These are phyloP conservation scores for Coemansia sp. DNA, from an alignment of 192 early-diverging fungal genomes.

Conservation along the genomic window DNA sequence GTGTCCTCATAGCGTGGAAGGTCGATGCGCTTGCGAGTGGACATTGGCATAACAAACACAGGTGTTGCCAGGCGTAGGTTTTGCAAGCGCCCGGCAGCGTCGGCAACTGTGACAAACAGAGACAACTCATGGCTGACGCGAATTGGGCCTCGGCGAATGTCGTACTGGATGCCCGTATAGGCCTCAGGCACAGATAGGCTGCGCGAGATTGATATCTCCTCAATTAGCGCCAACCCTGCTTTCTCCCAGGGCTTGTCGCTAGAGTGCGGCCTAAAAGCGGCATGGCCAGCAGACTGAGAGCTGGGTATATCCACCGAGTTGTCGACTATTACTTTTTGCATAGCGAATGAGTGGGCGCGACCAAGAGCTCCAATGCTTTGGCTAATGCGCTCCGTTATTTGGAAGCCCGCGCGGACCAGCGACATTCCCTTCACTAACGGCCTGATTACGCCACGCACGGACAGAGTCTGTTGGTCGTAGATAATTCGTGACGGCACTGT, in stretches of 20 bases:
- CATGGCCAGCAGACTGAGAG: not conserved
- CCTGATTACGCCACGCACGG: constrained; percentile 39
- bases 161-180: constrained; percentile 48
- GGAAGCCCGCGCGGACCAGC: constrained; percentile 35
- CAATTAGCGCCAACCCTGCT: constrained; percentile 19
- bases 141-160: constrained; percentile 40
- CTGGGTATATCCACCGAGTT: constrained; percentile 18
- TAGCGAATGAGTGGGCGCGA: not conserved
- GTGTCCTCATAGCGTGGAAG: constrained; percentile 49
- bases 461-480: constrained; percentile 35
- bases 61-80: constrained; percentile 48
- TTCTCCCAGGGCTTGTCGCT: not conserved
- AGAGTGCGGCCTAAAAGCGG: not conserved
- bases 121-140: constrained; percentile 38
- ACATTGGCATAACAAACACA: constrained; percentile 36
- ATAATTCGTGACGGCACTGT: constrained; percentile 30
- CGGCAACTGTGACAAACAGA: constrained; percentile 28
- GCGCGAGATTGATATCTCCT: constrained; percentile 33
- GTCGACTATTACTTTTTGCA: constrained; percentile 17
- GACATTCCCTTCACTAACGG: constrained; percentile 41
- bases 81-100: constrained; percentile 18
- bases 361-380: constrained; percentile 15
- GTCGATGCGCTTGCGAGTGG: constrained; percentile 15
- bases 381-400: constrained; percentile 27
- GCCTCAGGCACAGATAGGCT: constrained; percentile 32